Conservation (phyloP, 163 green algal species). For the Scenedesmus sp. region DNA sequence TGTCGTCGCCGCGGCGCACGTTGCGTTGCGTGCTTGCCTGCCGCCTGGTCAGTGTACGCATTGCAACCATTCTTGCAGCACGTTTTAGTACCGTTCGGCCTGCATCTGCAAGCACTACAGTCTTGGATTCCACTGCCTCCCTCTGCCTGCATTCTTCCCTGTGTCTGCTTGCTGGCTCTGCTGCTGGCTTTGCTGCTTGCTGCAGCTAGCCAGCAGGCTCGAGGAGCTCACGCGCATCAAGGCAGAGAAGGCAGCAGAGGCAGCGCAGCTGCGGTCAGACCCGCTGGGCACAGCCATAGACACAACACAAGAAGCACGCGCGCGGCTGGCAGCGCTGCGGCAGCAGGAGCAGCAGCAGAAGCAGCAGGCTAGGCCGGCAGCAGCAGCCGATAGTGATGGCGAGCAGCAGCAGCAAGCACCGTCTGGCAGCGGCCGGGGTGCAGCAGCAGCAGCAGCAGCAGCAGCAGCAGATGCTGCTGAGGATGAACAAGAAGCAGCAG, state of each 20-base stretch:
- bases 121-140: background rate
- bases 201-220: conserved; percentile 78
- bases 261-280: conserved; percentile 70
- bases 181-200: background rate
- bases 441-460: background rate
- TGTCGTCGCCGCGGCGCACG: background rate
- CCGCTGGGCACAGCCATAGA: conserved; percentile 60
- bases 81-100: background rate
- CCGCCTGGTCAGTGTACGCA: background rate
- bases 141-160: background rate
- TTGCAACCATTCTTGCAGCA: too few species aligned
- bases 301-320: conserved; percentile 72
- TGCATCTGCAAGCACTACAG: background rate
- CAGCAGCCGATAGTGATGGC: conserved; percentile 65
- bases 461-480: conserved; percentile 41
- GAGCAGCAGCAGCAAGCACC: conserved; percentile 41
- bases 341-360: conserved; percentile 42
- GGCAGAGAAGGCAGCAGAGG: conserved; percentile 78
- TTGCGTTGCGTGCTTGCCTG: background rate
- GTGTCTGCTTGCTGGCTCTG: background rate
- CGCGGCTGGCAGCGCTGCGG: conserved; percentile 70
- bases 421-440: background rate
- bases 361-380: conserved; percentile 29
- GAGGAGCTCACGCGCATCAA: conserved; percentile 79
- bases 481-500: conserved; percentile 4